Base-by-base conservation (phyloP, 2,329 filamentous ascomycete genomes). In the Botrytis elliptica region DNA sequence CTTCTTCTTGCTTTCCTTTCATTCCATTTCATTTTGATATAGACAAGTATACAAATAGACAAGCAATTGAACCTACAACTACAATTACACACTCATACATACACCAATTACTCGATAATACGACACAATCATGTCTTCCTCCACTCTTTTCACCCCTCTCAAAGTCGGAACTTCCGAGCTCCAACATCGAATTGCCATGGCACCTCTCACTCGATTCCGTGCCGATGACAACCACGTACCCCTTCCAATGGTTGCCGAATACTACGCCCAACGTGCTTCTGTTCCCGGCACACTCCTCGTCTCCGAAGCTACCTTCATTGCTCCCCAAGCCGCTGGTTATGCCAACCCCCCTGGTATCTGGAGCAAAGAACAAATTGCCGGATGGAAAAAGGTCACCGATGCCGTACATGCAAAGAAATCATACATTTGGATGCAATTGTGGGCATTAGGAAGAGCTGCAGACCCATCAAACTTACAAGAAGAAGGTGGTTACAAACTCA, bases 351-450 rank as follows among this genome's bases (percentile, higher is more conserved):
- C 89, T 0, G 88, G 88, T 1, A 86, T 91, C 77, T 90, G 84
- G 79, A 86, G 79, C 67, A 80, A 84, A 2, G 84, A 82, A 29
- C 88, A 90, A 77, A 84, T 89, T 68, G 83, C 83, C 3, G 85
- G 83, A 0, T 91, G 89, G 90, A 87, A 86, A 75, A 82, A 84
- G 68, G 83, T 91, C 62, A 88, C 87, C 1, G 84, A 86, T 69
- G 87, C 85, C 4, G 89, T 91, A 4, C 89, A 91, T 81, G 83
- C 83, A 42, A 89, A 89, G 78, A 86, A 86, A 38, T 85, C 84
- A 38, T 86, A 84, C 77, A 88, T 91, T 75, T 91, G 85, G 81
- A 77, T 85, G 8, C 90, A 91, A 79, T 82, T 92, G 2, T 91
- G 88, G 88, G 86, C 86, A 1, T 80, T 89, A 0, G 90, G 90